Conservation (phyloP, 371 early-diverging fungal genomes). For the Apophysomyces trapeziformis region DNA sequence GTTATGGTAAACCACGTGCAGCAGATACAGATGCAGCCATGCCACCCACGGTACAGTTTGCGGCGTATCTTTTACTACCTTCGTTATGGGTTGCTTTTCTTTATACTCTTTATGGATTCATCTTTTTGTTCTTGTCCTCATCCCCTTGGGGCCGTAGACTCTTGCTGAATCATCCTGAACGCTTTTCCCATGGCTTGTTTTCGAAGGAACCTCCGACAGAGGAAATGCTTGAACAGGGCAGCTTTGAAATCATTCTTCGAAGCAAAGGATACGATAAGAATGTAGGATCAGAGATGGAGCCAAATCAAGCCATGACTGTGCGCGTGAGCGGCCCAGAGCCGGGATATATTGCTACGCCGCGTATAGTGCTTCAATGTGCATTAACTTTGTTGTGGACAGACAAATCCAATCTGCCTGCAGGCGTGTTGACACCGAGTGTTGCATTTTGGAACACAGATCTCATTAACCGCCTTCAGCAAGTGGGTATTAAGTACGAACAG, state of each 20-base stretch:
- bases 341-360: slow-evolving; percentile 68
- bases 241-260: slow-evolving; percentile 58
- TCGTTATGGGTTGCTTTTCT: slow-evolving; percentile 49
- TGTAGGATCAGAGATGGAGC: slow-evolving; percentile 28
- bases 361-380: slow-evolving; percentile 61
- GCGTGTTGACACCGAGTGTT: slow-evolving; percentile 63
- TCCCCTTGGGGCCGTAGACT: slow-evolving; percentile 61
- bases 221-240: slow-evolving; percentile 57
- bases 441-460: slow-evolving; percentile 67
- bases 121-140: slow-evolving; percentile 56
- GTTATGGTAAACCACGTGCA: slow-evolving; percentile 34
- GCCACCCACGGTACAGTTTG: slow-evolving; percentile 63
- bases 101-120: slow-evolving; percentile 35
- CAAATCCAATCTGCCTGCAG: slow-evolving; percentile 44
- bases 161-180: slow-evolving; percentile 61
- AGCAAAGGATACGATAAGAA: slow-evolving; percentile 54
- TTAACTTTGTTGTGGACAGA: slow-evolving; percentile 39
- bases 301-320: slow-evolving; percentile 50
- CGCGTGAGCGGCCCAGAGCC: slow-evolving; percentile 65
- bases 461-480: slow-evolving; percentile 53
- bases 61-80: slow-evolving; percentile 62
- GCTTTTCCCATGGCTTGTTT: slow-evolving; percentile 58
- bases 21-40: slow-evolving; percentile 22
- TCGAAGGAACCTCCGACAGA: slow-evolving; percentile 63
- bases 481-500: slow-evolving; percentile 59